Conservation (phyloP, 2,329 filamentous ascomycete species). For the Epichloe coenophiala region DNA sequence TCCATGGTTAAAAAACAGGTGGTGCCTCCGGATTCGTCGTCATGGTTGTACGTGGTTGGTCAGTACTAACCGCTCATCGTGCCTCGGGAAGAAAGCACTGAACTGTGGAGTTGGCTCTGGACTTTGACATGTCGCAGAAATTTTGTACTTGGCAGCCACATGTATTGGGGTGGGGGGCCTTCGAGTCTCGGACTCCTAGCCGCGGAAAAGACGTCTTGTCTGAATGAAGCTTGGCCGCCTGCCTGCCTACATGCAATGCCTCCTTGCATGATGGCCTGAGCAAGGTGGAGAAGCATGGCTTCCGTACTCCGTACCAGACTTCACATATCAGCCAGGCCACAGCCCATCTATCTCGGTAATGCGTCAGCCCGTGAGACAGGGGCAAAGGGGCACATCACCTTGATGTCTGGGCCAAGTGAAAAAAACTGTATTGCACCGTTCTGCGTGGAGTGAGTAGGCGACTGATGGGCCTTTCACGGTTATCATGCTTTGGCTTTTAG, state of each 20-base stretch:
- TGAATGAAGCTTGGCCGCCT: not conserved
- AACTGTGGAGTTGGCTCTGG: not conserved
- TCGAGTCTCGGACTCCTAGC: not conserved
- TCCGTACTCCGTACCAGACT: not conserved
- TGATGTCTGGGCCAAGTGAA: not conserved
- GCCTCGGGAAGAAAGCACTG: no score
- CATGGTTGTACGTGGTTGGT: no score
- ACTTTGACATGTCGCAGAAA: not conserved
- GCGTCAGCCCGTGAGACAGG: not conserved
- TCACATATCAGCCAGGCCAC: not conserved
- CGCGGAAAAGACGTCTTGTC: not conserved
- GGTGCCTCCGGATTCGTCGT: not conserved
- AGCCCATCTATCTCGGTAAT: not conserved
- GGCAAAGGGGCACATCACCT: not conserved
- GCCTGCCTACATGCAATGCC: not conserved
- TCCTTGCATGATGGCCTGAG: slow-evolving; percentile 2
- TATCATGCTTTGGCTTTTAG: not conserved
- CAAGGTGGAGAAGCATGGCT: not conserved
- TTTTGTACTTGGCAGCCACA: not conserved
- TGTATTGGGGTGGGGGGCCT: not conserved
- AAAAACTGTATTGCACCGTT: not conserved
- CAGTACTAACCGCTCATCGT: no score
- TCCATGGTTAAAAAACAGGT: not conserved
- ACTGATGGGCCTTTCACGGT: not conserved
- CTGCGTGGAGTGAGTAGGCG: not conserved